Evolutionary conservation across 208 protist species (phyloP).

Genomic region (Leishmania gerbilli): DNA sequence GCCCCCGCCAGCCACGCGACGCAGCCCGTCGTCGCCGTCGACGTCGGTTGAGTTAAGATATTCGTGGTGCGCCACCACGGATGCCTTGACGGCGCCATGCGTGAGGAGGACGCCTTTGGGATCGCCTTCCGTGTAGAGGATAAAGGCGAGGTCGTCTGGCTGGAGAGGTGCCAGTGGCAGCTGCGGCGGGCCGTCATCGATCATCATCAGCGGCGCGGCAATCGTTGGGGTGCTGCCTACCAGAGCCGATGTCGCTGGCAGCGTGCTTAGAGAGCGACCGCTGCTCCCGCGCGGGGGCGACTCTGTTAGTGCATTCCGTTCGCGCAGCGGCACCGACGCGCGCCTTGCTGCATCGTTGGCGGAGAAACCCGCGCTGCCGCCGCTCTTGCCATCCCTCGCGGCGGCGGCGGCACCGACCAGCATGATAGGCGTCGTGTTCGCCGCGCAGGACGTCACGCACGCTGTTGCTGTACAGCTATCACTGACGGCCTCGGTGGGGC

Average conservation of each 20-base stretch:
- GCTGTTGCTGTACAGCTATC: slow-evolving; percentile 5
- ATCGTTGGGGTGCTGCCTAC: background rate
- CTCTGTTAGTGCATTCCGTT: background rate
- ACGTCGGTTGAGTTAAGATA: slow-evolving; percentile 33
- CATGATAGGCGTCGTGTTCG: background rate
- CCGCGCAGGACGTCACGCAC: background rate
- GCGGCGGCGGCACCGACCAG: background rate
- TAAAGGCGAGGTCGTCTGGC: slow-evolving; percentile 53
- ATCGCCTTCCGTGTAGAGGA: slow-evolving; percentile 85
- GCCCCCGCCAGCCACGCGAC: background rate
- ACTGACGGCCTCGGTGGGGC: background rate
- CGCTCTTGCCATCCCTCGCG: background rate
- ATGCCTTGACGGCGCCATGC: slow-evolving; percentile 62
- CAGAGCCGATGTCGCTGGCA: background rate
- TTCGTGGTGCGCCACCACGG: slow-evolving; percentile 39
- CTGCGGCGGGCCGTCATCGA: slow-evolving; percentile 1
- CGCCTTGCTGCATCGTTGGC: background rate
- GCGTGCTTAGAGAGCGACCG: too few relatives aligned
- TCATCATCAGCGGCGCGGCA: background rate
- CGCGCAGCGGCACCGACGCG: background rate
- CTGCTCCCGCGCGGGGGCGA: background rate
- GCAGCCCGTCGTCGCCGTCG: slow-evolving; percentile 11
- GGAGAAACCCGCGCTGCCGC: background rate
- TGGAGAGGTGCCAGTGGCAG: slow-evolving; percentile 30
- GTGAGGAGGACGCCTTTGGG: slow-evolving; percentile 85